A percentile compares a stretch with the other conserved stretches of the same genome.
These are phyloP conservation scores for Heliosperma pusillum DNA, from an alignment of 148 eudicot species.

Conservation along the genomic window DNA sequence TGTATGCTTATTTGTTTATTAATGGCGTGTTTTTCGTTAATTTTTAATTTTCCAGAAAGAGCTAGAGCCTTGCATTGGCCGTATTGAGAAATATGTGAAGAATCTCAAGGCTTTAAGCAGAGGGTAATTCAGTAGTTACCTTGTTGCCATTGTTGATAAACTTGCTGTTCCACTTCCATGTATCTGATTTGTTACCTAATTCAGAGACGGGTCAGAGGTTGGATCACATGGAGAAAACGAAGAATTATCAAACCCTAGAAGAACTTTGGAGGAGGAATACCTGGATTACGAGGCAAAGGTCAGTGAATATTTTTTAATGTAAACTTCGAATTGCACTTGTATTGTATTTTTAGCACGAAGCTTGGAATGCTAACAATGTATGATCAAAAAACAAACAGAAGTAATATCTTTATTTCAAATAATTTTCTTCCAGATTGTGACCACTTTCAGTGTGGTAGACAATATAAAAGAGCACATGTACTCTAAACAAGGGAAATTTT, in stretches of 20 bases:
- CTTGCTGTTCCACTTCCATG: not conserved
- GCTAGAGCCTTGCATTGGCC: conserved; percentile 75
- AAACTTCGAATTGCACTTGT: not conserved
- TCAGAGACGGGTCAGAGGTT: conserved; percentile 40
- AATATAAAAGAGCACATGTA: conserved; percentile 90
- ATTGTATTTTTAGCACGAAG: not conserved
- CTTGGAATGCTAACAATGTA: not conserved
- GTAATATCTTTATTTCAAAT: not conserved
- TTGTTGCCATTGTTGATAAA: not conserved
- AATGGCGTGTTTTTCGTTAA: not conserved
- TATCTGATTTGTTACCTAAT: conserved; percentile 12
- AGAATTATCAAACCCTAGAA: conserved; percentile 54
- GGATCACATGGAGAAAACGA: conserved; percentile 36
- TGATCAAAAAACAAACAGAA: not conserved
- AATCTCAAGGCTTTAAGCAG: conserved; percentile 66
- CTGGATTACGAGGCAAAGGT: conserved; percentile 91
- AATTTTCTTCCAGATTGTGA: conserved; percentile 57
- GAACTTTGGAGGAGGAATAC: conserved; percentile 90
- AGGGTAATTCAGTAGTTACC: conserved; percentile 45
- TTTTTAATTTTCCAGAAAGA: conserved; percentile 51
- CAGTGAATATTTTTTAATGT: not conserved
- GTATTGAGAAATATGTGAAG: conserved; percentile 66
- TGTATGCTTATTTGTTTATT: not conserved
- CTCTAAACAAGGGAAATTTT: conserved; percentile 48
- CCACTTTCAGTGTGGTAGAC: conserved; percentile 93